Evolutionary conservation across 495 filamentous ascomycete species (phyloP), one percentile per base, ranked within the genome.

Genomic region (Penicillium angulare): DNA sequence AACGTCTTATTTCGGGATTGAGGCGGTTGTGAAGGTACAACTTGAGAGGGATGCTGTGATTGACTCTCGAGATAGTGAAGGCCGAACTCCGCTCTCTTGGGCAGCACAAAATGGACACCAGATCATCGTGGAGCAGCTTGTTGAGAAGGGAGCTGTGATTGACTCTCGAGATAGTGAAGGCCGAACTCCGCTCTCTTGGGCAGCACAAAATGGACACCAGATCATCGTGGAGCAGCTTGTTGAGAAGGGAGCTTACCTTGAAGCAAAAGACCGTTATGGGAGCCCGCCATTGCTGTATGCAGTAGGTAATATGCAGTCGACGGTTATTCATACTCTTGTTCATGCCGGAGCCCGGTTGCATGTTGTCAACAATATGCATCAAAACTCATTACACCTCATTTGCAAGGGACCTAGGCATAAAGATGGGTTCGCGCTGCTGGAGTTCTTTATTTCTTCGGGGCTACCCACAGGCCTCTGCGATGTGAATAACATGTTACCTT

Each of bases 171-270:
- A 48, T 39, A 38, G 32, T 6, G 35, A n/a, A 15, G 55, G 52
- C 38, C 41, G 34, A 36, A 60, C 57, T 22, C 52, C 69, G 6
- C 53, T 69, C 29, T 56, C 21, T 9, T 55, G 18, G 43, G 67
- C 60, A 29, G 61, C 57, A 50, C 36, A 12, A 39, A 48, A 47
- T 34, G 68, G 68, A 43, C 52, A 62, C 53, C 44, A 57, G 32
- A 36, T 31, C 3, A 40, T 50, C 34, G 59, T 62, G 33, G 55
- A 62, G 51, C 45, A 61, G 31, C 52, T 63, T 26, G 47, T 61
- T 7, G 49, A 40, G 32, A 39, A 52, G 7, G 39, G 26, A 17
- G 57, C 55, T 39, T 33, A 39, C 24, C 26, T 58, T 49, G 49
- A 52, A 24, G 57, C 55, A 36, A 16, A 46, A 47, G 35, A 47